Base-by-base conservation (phyloP, 257 asterid species). In the Jasminum sambac region DNA sequence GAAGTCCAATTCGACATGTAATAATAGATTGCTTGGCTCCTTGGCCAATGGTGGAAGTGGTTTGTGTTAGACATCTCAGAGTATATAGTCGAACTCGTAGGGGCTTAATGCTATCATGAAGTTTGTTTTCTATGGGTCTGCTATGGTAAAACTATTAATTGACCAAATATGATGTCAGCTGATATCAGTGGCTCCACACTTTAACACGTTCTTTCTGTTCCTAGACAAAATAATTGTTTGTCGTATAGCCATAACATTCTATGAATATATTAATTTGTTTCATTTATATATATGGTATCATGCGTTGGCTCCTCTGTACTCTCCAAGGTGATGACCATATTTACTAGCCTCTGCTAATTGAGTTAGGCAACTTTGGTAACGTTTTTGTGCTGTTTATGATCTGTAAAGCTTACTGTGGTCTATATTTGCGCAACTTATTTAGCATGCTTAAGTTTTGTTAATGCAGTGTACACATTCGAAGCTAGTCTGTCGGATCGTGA, bases 401-500 rank as follows among this genome's bases (percentile, higher is more conserved):
- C 38, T 60, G 34, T 8, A 41, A 42, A 59, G 39, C 37, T 36
- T 71, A 44, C 17, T 21, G 12, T 37, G 57, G 64, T 26, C 55
- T 41, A 63, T 61, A 26, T 36, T 59, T 66, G 64, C 43, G 50
- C 58, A 71, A 44, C 16, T 48, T 16, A 25, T 58, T 55, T 21
- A 36, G 62, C 65, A 63, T 64, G 41, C 71, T 67, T 57, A 57
- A 75, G 57, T 65, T 65, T 74, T 44, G 52, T 52, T 50, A 13
- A 40, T 73, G 90, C 95, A 94, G 99, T 37, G 67, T 84, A 81
- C 79, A 88, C 77, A 74, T 86, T 91, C 74, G 81, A 88, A 64
- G 81, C 80, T 9, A 62, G 70, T 72, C 78, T 94, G 74, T 48
- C 66, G 12, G 86, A 83, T 71, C 21, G 6, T 10, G 90, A 91